Percentiles rank a stretch among this genome's conserved stretches.
These are phyloP conservation scores for Sicyos edulis DNA, from an alignment of 306 rosid species.

Conservation along the genomic window DNA sequence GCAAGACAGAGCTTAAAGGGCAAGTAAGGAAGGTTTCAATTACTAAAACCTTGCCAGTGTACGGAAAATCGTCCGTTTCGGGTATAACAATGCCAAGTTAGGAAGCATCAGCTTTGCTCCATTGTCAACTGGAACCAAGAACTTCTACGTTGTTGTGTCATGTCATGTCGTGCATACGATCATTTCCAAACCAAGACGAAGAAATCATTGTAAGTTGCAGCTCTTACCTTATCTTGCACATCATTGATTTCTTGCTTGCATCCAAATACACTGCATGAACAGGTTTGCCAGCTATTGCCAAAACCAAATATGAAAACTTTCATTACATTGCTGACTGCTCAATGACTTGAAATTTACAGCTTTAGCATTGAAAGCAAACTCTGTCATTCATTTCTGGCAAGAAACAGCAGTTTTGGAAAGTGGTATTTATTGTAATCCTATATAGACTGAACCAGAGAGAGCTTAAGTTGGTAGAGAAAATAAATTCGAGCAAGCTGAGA, in stretches of 20 bases:
- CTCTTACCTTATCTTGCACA: conserved; percentile 12
- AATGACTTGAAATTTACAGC: conserved; percentile 14
- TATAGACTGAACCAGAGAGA: neutral
- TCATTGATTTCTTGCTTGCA: neutral
- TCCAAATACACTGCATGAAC: neutral
- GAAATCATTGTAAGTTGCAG: neutral
- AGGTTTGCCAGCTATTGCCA: conserved; percentile 11
- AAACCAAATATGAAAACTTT: neutral
- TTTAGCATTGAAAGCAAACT: neutral
- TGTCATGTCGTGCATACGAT: neutral
- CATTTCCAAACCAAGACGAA: neutral
- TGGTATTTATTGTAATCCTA: neutral
- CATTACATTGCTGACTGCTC: neutral
- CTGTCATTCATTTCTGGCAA: conserved; percentile 18
- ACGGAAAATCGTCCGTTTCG: neutral
- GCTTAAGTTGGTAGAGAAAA: neutral
- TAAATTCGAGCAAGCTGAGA: neutral
- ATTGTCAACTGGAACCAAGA: neutral
- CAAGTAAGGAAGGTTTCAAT: conserved; percentile 35
- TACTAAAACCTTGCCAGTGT: conserved; percentile 26
- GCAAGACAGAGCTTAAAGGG: conserved; percentile 53
- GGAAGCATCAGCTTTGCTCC: conserved; percentile 9
- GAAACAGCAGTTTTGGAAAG: neutral
- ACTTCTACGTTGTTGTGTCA: neutral
- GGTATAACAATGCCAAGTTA: neutral